Percentiles rank a stretch among this genome's conserved stretches.
phyloP scores from a whole-genome alignment of 805 yeast genomes.

The Naumovozyma baii region DNA sequence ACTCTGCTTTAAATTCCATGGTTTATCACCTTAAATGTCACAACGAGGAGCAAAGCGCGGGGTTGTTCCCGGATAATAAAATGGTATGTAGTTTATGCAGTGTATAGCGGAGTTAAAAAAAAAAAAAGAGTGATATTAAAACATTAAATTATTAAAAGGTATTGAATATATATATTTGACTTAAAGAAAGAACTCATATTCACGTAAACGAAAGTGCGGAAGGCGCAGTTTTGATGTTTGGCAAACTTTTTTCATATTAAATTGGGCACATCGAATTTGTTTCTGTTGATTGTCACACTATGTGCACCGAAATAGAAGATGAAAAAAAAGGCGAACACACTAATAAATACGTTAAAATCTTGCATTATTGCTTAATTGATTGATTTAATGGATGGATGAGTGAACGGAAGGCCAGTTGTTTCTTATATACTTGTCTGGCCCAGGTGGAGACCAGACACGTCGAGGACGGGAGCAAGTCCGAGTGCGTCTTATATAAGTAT shows the following conservation, averaged over 20 bases:
- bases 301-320: slow-evolving; percentile 22
- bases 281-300: slow-evolving; percentile 20
- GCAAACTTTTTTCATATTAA: slow-evolving; percentile 5
- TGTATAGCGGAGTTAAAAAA: too few species aligned
- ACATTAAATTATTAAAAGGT: too few species aligned
- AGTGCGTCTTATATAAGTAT: neutral
- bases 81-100: too few species aligned
- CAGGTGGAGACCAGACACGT: too few species aligned
- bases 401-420: neutral
- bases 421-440: neutral
- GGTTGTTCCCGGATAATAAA: too few species aligned
- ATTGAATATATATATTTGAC: too few species aligned
- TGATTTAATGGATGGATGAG: neutral
- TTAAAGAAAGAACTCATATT: neutral
- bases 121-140: too few species aligned
- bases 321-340: slow-evolving; percentile 19
- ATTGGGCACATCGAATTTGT: slow-evolving; percentile 20
- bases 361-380: too few species aligned
- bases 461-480: neutral
- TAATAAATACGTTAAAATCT: slow-evolving; percentile 20
- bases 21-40: too few species aligned
- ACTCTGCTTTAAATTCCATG: too few species aligned
- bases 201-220: neutral
- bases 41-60: too few species aligned
- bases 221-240: too few species aligned